Conservation (phyloP, 1,139 yeast genomes). For the Candida mesenterica region DNA sequence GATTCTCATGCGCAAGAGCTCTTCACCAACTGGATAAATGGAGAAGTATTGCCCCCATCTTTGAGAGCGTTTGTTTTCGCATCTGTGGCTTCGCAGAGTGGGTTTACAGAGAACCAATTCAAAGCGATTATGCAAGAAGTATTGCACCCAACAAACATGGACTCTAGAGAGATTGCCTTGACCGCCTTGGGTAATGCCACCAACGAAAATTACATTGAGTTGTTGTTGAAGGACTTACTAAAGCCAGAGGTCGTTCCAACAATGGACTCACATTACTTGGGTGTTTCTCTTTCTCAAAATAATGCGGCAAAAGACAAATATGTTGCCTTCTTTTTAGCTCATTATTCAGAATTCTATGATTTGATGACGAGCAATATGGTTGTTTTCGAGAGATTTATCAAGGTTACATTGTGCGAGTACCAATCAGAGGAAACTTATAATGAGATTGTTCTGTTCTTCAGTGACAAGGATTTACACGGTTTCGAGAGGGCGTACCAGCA, state of each 20-base stretch:
- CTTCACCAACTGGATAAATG: constrained; percentile 37
- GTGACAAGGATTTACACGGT: constrained; percentile 54
- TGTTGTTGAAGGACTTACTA: constrained; percentile 39
- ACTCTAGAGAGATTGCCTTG: constrained; percentile 65
- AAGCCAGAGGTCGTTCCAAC: constrained; percentile 51
- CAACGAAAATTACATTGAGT: constrained; percentile 33
- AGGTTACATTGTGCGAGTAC: constrained; percentile 49
- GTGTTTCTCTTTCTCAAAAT: constrained; percentile 52
- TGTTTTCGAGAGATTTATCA: constrained; percentile 63
- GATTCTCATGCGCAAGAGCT: constrained; percentile 43
- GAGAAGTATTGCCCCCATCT: constrained; percentile 49
- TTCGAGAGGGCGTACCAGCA: constrained; percentile 60
- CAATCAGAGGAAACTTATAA: constrained; percentile 40
- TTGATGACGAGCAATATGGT: constrained; percentile 57
- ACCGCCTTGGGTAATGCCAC: constrained; percentile 58
- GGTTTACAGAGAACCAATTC: constrained; percentile 44
- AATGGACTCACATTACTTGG: constrained; percentile 68
- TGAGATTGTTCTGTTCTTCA: constrained; percentile 53
- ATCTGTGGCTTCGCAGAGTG: constrained; percentile 45
- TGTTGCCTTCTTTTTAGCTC: constrained; percentile 55
- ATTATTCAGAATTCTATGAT: constrained; percentile 49
- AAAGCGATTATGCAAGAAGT: constrained; percentile 50
- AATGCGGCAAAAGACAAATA: constrained; percentile 45
- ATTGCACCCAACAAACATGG: constrained; percentile 57
- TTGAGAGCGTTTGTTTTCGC: constrained; percentile 53